phyloP scores from a whole-genome alignment of 2,329 filamentous ascomycete species.

The Cordyceps farinosa region DNA sequence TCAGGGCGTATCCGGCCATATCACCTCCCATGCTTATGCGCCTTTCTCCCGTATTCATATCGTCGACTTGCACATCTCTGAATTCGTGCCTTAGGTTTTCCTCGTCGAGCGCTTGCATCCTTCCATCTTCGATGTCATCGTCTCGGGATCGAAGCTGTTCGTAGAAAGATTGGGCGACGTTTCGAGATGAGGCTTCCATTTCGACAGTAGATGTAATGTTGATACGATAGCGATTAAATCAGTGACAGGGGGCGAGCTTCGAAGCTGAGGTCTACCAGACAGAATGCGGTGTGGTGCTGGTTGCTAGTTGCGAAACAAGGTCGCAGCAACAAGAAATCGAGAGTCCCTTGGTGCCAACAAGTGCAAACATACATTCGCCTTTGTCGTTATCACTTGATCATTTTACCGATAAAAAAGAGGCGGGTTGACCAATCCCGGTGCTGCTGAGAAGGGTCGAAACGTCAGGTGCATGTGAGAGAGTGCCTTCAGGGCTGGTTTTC shows the following conservation, averaged over 20 bases:
- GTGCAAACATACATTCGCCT: neutral
- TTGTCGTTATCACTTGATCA: neutral
- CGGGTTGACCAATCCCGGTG: neutral
- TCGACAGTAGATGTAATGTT: neutral
- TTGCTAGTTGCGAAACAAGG: neutral
- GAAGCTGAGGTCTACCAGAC: neutral
- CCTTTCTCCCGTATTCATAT: slow-evolving; percentile 44
- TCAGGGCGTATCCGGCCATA: neutral
- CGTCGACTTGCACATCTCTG: slow-evolving; percentile 47
- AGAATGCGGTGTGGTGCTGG: neutral
- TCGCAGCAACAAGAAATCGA: neutral
- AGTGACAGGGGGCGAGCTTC: too few relatives aligned
- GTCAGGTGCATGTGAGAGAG: neutral
- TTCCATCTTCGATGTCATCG: slow-evolving; percentile 41
- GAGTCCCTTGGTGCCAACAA: neutral
- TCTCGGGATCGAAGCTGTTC: slow-evolving; percentile 44
- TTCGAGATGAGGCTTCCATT: slow-evolving; percentile 21
- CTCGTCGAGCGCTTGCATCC: slow-evolving; percentile 46
- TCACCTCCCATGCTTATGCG: slow-evolving; percentile 41
- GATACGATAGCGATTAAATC: neutral
- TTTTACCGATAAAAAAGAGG: neutral
- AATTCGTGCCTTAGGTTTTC: slow-evolving; percentile 52
- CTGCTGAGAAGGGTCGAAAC: neutral
- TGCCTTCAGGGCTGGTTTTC: neutral
- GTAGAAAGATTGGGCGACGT: slow-evolving; percentile 44